phyloP scores from a whole-genome alignment of 805 yeast species.

The Lipomyces anomalus region DNA sequence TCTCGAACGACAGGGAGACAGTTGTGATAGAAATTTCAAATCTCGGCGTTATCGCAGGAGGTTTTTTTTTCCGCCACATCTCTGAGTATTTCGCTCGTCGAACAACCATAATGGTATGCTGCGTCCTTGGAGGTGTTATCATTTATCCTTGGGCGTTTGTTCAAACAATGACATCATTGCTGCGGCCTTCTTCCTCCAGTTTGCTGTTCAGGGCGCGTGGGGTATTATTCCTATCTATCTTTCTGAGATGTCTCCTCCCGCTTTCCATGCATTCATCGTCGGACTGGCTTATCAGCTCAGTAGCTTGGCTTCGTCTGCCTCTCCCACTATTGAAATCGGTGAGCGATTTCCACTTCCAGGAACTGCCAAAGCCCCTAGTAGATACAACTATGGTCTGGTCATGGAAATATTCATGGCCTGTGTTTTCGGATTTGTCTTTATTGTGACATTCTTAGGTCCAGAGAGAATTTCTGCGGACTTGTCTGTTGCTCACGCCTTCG shows the following conservation, averaged over 20 bases:
- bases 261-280: constrained; percentile 54
- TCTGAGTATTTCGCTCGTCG: constrained; percentile 60
- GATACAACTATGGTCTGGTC: constrained; percentile 63
- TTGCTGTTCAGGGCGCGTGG: constrained; percentile 68
- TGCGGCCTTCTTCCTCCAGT: constrained; percentile 59
- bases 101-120: constrained; percentile 46
- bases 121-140: constrained; percentile 52
- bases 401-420: constrained; percentile 67
- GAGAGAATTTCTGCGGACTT: too few species aligned
- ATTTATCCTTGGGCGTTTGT: constrained; percentile 58
- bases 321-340: constrained; percentile 66
- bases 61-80: constrained; percentile 51
- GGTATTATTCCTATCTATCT: constrained; percentile 65
- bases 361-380: constrained; percentile 8
- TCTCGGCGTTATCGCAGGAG: constrained; percentile 64
- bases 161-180: constrained; percentile 43
- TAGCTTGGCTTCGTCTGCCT: constrained; percentile 64
- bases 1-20: constrained; percentile 45
- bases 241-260: constrained; percentile 60
- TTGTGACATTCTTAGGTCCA: constrained; percentile 53
- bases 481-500: too few species aligned
- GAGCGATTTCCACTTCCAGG: constrained; percentile 39
- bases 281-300: constrained; percentile 68
- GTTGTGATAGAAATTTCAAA: constrained; percentile 60
- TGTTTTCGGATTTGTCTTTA: constrained; percentile 49